A percentile compares a stretch with the other conserved stretches of the same genome.
Evolutionary conservation across 2,329 filamentous ascomycete species (phyloP).

Genomic region (Colletotrichum tofieldiae): DNA sequence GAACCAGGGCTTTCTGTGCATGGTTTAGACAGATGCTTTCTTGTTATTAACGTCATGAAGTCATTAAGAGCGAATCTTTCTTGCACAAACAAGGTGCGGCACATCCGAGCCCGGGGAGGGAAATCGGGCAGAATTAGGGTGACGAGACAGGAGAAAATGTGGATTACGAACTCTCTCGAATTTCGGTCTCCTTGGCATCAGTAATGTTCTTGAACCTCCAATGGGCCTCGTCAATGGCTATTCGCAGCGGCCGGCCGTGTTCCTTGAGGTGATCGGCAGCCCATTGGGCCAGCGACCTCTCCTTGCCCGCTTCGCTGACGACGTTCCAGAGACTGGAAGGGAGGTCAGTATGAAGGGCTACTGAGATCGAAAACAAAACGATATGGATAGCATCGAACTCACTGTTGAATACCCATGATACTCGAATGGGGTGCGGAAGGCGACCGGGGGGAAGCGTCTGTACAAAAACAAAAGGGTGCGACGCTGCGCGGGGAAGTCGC

Average conservation of each 20-base stretch:
- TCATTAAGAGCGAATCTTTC: too few relatives aligned
- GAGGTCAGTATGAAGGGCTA: neutral
- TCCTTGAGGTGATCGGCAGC: slow-evolving; percentile 9
- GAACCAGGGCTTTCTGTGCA: neutral
- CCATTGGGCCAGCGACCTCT: slow-evolving; percentile 9
- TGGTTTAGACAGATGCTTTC: neutral
- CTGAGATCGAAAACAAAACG: too few relatives aligned
- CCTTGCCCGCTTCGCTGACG: neutral
- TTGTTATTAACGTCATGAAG: too few relatives aligned
- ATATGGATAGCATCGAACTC: neutral
- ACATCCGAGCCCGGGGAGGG: neutral
- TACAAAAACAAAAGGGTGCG: neutral
- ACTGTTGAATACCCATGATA: neutral
- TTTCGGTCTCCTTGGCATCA: neutral
- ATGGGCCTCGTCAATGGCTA: slow-evolving; percentile 21
- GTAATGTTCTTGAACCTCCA: slow-evolving; percentile 13
- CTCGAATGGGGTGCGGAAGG: neutral
- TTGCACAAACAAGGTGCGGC: neutral
- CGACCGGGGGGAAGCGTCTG: too few relatives aligned
- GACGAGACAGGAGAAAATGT: neutral
- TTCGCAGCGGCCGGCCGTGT: neutral
- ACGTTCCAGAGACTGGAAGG: neutral
- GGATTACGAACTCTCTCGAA: neutral
- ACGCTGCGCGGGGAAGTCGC: neutral
- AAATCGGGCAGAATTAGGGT: neutral